phyloP scores from a whole-genome alignment of 1,284 basidiomycete species.

The Ceratobasidium sp. region DNA sequence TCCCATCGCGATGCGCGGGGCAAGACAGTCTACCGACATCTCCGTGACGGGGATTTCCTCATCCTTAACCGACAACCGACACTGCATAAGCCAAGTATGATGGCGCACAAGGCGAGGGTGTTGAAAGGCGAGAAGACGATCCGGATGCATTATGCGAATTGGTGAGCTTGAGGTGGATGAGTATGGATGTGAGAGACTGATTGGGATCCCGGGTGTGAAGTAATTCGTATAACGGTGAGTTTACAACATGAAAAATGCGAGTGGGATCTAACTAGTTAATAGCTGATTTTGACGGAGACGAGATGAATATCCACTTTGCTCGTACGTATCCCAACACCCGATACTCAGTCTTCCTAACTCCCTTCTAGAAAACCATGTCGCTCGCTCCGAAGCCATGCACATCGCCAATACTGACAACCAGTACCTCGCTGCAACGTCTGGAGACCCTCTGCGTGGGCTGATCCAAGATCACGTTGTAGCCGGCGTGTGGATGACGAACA shows the following conservation, averaged over 20 bases:
- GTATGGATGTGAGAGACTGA: constrained; percentile 9
- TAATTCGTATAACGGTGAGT: constrained; percentile 95
- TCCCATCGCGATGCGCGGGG: constrained; percentile 73
- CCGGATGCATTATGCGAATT: constrained; percentile 99
- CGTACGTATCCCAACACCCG: constrained; percentile 64
- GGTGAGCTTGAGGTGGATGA: constrained; percentile 63
- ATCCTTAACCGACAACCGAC: constrained; percentile 99
- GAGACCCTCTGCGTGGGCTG: constrained; percentile 95
- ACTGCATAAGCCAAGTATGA: constrained; percentile 99
- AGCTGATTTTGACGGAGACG: constrained; percentile 99
- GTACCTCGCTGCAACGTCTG: constrained; percentile 97
- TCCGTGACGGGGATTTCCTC: constrained; percentile 94
- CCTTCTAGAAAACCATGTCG: constrained; percentile 83
- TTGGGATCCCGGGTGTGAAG: constrained; percentile 57
- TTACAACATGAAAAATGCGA: not conserved
- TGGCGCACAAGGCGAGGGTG: constrained; percentile 95
- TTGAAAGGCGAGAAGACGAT: constrained; percentile 98
- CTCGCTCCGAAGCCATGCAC: constrained; percentile 91
- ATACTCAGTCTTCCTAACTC: not conserved
- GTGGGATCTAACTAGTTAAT: constrained; percentile 42
- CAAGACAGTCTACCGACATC: constrained; percentile 98
- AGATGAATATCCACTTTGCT: constrained; percentile 99
- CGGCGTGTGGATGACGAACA: constrained; percentile 99
- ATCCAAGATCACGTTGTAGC: constrained; percentile 99
- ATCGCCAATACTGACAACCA: constrained; percentile 99